Conservation (phyloP, 2,329 filamentous ascomycete genomes). For the Tolypocladium cylindrosporum region DNA sequence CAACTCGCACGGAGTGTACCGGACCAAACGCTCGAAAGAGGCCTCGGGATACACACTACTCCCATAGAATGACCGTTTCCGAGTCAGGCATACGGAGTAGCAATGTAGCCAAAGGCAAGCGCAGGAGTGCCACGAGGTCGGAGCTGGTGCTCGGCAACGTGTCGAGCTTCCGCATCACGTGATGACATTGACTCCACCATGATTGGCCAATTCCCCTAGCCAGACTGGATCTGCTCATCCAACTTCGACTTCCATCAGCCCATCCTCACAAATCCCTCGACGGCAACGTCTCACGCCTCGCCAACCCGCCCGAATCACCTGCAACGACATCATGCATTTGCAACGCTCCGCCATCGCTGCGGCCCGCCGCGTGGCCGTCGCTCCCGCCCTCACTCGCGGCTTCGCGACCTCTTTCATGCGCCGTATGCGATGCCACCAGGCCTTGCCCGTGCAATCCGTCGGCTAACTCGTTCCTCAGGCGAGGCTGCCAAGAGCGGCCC, state of each 20-base stretch:
- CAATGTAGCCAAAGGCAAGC: not conserved
- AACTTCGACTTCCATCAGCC: conserved; percentile 29
- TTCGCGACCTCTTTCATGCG: conserved; percentile 51
- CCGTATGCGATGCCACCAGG: conserved; percentile 32
- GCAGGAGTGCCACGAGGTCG: not conserved
- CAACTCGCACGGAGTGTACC: not conserved
- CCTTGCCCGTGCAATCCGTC: conserved; percentile 3
- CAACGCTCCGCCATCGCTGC: conserved; percentile 52
- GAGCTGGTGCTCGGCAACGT: not conserved
- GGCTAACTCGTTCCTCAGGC: conserved; percentile 14
- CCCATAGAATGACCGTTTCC: not conserved
- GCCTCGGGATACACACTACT: not conserved
- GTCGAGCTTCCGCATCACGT: conserved; percentile 20
- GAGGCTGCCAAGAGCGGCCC: conserved; percentile 25
- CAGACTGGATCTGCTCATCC: conserved; percentile 18
- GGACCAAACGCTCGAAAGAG: not conserved
- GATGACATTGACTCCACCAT: conserved; percentile 9
- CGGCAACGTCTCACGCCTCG: conserved; percentile 4
- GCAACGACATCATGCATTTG: conserved; percentile 44
- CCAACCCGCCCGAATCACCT: conserved; percentile 4
- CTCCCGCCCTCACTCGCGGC: conserved; percentile 44
- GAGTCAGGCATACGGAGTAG: not conserved
- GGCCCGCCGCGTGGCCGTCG: conserved; percentile 48
- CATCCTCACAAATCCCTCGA: conserved; percentile 34
- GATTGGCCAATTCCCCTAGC: conserved; percentile 25